phyloP scores from a whole-genome alignment of 495 filamentous ascomycete species.

The Cudoniella acicularis region DNA sequence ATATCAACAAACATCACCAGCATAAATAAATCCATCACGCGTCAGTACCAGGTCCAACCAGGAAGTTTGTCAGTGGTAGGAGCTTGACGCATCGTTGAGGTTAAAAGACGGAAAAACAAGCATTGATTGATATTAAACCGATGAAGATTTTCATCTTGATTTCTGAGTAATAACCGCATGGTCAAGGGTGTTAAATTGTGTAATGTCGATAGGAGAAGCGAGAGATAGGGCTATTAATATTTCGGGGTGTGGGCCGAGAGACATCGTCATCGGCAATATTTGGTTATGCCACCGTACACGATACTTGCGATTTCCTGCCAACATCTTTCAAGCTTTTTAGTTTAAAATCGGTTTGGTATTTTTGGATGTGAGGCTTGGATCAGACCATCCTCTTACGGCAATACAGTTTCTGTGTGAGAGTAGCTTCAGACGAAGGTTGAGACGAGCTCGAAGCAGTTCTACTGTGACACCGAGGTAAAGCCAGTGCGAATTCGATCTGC shows the following conservation, averaged over 20 bases:
- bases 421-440: constrained; percentile 14
- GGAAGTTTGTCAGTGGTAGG: background rate
- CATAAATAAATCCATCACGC: background rate
- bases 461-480: constrained; percentile 4
- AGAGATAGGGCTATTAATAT: constrained; percentile 16
- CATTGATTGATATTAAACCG: background rate
- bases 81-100: background rate
- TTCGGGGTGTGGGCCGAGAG: background rate
- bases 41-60: background rate
- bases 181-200: constrained; percentile 14
- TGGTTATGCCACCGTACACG: background rate
- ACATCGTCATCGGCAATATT: background rate
- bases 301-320: background rate
- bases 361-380: background rate
- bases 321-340: background rate
- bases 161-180: background rate
- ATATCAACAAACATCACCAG: background rate
- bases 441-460: constrained; percentile 5
- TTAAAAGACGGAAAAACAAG: background rate
- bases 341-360: background rate
- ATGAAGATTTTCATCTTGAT: background rate
- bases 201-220: constrained; percentile 20
- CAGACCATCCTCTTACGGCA: background rate
- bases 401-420: constrained; percentile 6
- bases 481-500: background rate